phyloP scores from a whole-genome alignment of 2,329 filamentous ascomycete species.

The Arthrobotrys musiformis region DNA sequence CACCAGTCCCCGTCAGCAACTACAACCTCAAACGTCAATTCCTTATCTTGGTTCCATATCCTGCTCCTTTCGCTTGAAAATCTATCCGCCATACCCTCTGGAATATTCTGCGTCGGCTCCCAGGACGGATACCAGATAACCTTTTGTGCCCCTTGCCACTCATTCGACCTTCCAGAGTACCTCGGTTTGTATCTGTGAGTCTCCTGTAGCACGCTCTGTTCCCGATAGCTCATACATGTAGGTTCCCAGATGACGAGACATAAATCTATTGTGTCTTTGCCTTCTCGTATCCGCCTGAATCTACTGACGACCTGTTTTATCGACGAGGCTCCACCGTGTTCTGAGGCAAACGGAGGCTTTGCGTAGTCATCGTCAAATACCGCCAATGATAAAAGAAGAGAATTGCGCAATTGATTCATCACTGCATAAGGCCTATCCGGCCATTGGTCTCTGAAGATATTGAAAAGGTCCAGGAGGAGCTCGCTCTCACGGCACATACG shows the following conservation, averaged over 20 bases:
- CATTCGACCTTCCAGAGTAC: conserved; percentile 31
- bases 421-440: conserved; percentile 50
- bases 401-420: conserved; percentile 52
- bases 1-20: conserved; percentile 52
- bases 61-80: conserved; percentile 42
- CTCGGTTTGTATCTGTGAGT: conserved; percentile 41
- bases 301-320: conserved; percentile 39
- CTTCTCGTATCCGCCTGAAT: conserved; percentile 28
- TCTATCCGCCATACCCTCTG: conserved; percentile 27
- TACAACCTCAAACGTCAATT: conserved; percentile 37
- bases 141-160: conserved; percentile 47
- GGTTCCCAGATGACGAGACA: conserved; percentile 41
- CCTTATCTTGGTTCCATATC: conserved; percentile 19
- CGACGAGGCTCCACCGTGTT: conserved; percentile 28
- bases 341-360: conserved; percentile 45
- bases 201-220: conserved; percentile 44
- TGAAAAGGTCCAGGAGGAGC: conserved; percentile 37
- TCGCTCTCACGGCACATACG: conserved; percentile 42
- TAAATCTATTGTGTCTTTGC: conserved; percentile 32
- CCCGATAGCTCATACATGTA: conserved; percentile 45
- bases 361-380: conserved; percentile 38
- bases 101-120: conserved; percentile 39
- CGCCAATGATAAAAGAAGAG: conserved; percentile 28
- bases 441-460: conserved; percentile 42
- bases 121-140: conserved; percentile 54